Evolutionary conservation across 208 protist genomes (phyloP), one percentile per base, ranked within the genome.

Genomic region (Leishmania turanica): DNA sequence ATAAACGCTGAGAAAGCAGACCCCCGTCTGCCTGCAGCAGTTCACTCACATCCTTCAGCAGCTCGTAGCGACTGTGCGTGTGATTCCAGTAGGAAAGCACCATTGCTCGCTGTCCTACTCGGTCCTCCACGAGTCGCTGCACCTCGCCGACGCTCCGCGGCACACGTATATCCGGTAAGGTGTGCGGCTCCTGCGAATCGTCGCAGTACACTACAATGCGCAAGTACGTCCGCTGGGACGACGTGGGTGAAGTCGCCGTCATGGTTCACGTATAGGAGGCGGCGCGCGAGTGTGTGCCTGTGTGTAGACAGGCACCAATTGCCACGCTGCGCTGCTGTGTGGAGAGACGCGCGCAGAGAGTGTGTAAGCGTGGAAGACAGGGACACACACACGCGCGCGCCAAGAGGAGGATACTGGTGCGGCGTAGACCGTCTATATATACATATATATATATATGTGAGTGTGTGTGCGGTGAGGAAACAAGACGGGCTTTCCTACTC

Each of bases 41-140:
- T 27, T 83, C 82, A 45, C 64, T 49, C 71, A 79, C 51, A 62
- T 88, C 81, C 27, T 75, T 31, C 37, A 93, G 86, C 1, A 87
- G 56, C 60, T 91, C 88, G 78, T 95, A 95, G 27, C 86, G 69
- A 24, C 80, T 21, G 40, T 73, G 75, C 7, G 74, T 34, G 49
- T 83, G 89, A 77, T 87, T 90, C 90, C 92, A 95, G 85, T 88
- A 93, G 47, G 87, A 93, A 68, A 93, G 80, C 37, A 91, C 68
- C 71, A 83, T 85, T 5, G 88, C 82, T 4, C 54, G 77, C 19
- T 71, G 82, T 42, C 81, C 78, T 3, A 88, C 83, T 6, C 60
- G 69, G 17, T 80, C 66, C 77, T 89, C 83, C 27, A 91, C 31
- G 6, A 82, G 64, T 9, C 71, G 64, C 49, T 66, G 60, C 31